Evolutionary conservation across 108 stramenopile genomes (phyloP).

Genomic region (Craspedostauros australis): DNA sequence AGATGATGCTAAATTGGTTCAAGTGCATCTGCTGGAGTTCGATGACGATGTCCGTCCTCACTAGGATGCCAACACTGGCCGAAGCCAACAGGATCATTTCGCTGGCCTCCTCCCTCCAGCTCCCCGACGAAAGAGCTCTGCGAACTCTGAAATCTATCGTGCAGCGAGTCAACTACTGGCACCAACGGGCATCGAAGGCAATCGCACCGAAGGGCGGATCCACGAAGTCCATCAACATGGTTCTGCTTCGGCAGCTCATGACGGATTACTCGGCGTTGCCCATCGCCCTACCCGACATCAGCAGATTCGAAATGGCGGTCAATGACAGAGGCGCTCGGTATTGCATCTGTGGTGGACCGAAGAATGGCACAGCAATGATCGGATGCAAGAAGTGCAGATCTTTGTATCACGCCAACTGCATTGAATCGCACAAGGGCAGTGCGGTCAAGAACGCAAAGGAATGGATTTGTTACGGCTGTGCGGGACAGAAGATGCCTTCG

Average conservation of each 20-base stretch:
- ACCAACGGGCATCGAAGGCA: conserved; percentile 48
- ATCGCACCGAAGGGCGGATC: conserved; percentile 45
- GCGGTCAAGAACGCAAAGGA: conserved; percentile 28
- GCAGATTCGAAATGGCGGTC: conserved; percentile 40
- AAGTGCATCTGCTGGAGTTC: conserved; percentile 62
- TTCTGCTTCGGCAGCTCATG: conserved; percentile 37
- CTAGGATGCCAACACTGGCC: conserved; percentile 38
- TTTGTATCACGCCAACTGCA: conserved; percentile 86
- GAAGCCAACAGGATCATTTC: conserved; percentile 42
- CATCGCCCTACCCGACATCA: conserved; percentile 39
- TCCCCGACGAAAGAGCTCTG: conserved; percentile 63
- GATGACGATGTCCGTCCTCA: conserved; percentile 31
- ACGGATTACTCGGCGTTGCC: conserved; percentile 35
- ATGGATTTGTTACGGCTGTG: conserved; percentile 60
- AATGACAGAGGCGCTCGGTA: conserved; percentile 58
- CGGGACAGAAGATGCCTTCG: conserved; percentile 8
- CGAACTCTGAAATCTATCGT: conserved; percentile 52
- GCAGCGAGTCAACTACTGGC: conserved; percentile 47
- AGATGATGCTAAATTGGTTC: conserved; percentile 42
- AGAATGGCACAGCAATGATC: conserved; percentile 85
- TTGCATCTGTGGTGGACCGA: conserved; percentile 70
- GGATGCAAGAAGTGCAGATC: conserved; percentile 74
- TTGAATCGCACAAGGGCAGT: conserved; percentile 41
- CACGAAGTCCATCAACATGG: conserved; percentile 32
- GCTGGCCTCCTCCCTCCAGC: conserved; percentile 32